These are phyloP conservation scores for Jacaranda mimosifolia DNA, from an alignment of 257 asterid species.

Conservation along the genomic window DNA sequence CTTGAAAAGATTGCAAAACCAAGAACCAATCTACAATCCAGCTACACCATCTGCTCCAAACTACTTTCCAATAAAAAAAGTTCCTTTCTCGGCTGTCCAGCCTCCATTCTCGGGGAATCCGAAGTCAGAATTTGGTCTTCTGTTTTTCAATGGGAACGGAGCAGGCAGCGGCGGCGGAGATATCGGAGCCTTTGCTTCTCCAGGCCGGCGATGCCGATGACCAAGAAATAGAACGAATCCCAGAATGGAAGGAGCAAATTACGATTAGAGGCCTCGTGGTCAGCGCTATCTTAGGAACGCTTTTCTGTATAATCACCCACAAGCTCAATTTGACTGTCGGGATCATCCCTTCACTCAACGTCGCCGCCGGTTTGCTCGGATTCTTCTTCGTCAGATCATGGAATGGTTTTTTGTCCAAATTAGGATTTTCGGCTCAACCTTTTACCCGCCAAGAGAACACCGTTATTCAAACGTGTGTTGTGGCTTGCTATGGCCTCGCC, in stretches of 20 bases:
- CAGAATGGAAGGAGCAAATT: constrained; percentile 92
- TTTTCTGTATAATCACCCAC: constrained; percentile 92
- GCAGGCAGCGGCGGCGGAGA: constrained; percentile 56
- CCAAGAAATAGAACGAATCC: constrained; percentile 45
- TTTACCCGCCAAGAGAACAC: constrained; percentile 95
- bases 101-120: constrained; percentile 11
- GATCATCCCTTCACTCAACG: constrained; percentile 90
- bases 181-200: constrained; percentile 71
- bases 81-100: constrained; percentile 4
- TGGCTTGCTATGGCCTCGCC: constrained; percentile 97
- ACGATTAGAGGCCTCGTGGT: constrained; percentile 85
- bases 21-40: background rate
- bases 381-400: constrained; percentile 90
- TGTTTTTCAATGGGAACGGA: constrained; percentile 63
- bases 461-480: constrained; percentile 95
- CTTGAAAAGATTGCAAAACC: background rate
- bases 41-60: constrained; percentile 19
- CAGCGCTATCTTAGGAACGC: constrained; percentile 82
- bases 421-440: constrained; percentile 65
- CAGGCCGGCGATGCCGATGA: constrained; percentile 38
- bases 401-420: constrained; percentile 65
- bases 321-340: constrained; percentile 96
- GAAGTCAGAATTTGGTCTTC: constrained; percentile 1
- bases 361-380: constrained; percentile 93
- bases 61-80: constrained; percentile 10